Evolutionary conservation across 495 filamentous ascomycete genomes (phyloP).

Genomic region (Pseudotulostoma volvatum): DNA sequence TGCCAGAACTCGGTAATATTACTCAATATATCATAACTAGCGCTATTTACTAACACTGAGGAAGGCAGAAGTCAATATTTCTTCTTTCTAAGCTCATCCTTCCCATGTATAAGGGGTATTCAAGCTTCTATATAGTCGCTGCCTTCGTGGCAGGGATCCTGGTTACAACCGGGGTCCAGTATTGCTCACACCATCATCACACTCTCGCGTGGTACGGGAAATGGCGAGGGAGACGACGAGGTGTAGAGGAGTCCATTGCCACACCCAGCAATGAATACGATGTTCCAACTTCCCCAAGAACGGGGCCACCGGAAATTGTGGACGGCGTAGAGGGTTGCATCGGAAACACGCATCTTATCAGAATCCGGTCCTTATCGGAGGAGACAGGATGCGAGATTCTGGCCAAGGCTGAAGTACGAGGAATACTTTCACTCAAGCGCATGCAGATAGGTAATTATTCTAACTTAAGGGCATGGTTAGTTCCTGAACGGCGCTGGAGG

Average conservation of each 20-base stretch:
- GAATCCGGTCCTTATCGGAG: constrained; percentile 73
- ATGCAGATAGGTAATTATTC: too few species aligned
- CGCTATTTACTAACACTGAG: too few species aligned
- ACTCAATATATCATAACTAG: neutral
- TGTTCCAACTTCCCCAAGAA: constrained; percentile 8
- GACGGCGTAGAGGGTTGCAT: constrained; percentile 86
- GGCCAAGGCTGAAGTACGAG: constrained; percentile 75
- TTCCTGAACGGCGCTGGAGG: constrained; percentile 92
- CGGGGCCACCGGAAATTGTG: constrained; percentile 26
- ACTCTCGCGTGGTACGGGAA: too few species aligned
- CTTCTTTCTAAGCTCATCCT: too few species aligned
- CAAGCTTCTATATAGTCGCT: constrained; percentile 37
- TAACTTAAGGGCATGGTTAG: too few species aligned
- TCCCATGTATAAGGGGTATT: too few species aligned
- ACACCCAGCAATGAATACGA: too few species aligned
- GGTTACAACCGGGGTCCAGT: constrained; percentile 33
- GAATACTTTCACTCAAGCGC: too few species aligned
- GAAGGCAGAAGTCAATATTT: too few species aligned
- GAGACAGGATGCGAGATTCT: constrained; percentile 89
- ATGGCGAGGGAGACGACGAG: constrained; percentile 9
- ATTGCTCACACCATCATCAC: too few species aligned
- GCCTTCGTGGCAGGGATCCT: constrained; percentile 62
- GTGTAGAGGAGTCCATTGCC: too few species aligned
- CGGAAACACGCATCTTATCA: constrained; percentile 81
- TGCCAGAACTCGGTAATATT: neutral